Evolutionary conservation across 2,329 filamentous ascomycete genomes (phyloP), one percentile per base, ranked within the genome.

Genomic region (Nigrospora osmanthi): DNA sequence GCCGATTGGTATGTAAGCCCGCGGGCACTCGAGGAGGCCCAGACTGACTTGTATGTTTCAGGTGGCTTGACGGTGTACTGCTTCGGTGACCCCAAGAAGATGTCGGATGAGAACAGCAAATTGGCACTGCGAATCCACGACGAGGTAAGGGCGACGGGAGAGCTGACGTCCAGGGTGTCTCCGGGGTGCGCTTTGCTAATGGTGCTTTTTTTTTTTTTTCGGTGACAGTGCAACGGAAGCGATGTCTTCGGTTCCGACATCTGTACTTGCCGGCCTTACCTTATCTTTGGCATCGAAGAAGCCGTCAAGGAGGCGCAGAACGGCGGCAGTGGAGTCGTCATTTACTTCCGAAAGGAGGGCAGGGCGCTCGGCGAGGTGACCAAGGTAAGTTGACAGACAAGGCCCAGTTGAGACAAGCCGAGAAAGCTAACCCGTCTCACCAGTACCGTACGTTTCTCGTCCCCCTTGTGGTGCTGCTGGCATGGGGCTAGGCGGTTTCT

Each of bases 181-280:
- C 11, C 17, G 10, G 35, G 35, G 35, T 6, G 35, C 14, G 4
- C 11, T 36, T 36, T 28, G 23, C 23, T 28, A 10, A 28, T 7
- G 23, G 7, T 4, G 23, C 6, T 28, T 10, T 28, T 28, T 7
- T 40, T 34, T 40, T n/a, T n/a, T n/a, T 19, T 19, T 16, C 16
- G 11, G 15, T 44, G 46, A 15, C 47, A 78, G 72, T 97, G 93
- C 68, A 97, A 97, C 60, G 93, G 93, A 46, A 94, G 87, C 62
- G 93, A 98, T 67, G 93, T 97, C 37, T 98, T 97, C 63, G 89
- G 91, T 48, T 95, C 89, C 16, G 93, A 98, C 63, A 98, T 97
- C 59, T 97, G 93, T 70, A 97, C 93, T 11, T 97, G 91, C 66
- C 80, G 88, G 46, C 93, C 93, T 14, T 97, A 97, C 63, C 80